Evolutionary conservation across 495 filamentous ascomycete genomes (phyloP).

Genomic region (Diplogelasinospora grovesii): DNA sequence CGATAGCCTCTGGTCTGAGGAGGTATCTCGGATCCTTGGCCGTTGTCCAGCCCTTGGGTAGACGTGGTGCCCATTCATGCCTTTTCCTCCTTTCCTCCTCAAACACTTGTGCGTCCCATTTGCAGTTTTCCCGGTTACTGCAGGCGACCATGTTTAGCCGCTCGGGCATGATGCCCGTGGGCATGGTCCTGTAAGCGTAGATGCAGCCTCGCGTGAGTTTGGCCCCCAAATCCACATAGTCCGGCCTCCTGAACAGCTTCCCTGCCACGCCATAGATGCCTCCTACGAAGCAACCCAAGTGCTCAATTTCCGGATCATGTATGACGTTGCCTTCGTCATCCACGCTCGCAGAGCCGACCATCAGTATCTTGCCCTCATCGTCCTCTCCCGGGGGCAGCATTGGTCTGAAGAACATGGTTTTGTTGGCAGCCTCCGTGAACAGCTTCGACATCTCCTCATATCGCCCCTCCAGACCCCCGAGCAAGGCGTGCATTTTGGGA

Average conservation of each 20-base stretch:
- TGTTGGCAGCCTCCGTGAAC: slow-evolving; percentile 58
- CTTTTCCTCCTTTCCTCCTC: slow-evolving; percentile 18
- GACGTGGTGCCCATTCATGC: slow-evolving; percentile 22
- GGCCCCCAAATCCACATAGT: slow-evolving; percentile 61
- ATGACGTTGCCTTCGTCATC: slow-evolving; percentile 18
- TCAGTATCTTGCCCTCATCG: too few relatives aligned
- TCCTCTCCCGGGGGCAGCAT: slow-evolving; percentile 64
- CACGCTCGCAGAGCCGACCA: slow-evolving; percentile 45
- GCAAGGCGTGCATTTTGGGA: slow-evolving; percentile 61
- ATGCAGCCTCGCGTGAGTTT: slow-evolving; percentile 82
- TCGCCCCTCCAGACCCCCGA: slow-evolving; percentile 67
- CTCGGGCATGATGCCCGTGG: slow-evolving; percentile 86
- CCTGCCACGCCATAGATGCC: slow-evolving; percentile 79
- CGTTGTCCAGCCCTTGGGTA: slow-evolving; percentile 31
- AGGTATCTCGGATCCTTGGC: slow-evolving; percentile 38
- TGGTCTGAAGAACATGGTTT: slow-evolving; percentile 68
- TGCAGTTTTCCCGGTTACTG: slow-evolving; percentile 51
- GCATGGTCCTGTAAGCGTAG: slow-evolving; percentile 71
- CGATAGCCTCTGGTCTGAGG: slow-evolving; percentile 56
- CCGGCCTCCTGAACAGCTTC: slow-evolving; percentile 59
- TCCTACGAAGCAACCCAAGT: slow-evolving; percentile 67
- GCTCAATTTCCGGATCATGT: slow-evolving; percentile 34
- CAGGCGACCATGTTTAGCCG: slow-evolving; percentile 58
- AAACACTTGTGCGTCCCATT: slow-evolving; percentile 64
- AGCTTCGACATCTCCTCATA: slow-evolving; percentile 71